Base-by-base conservation (phyloP, 768 basidiomycete species). In the Leccinum disarticulatum region DNA sequence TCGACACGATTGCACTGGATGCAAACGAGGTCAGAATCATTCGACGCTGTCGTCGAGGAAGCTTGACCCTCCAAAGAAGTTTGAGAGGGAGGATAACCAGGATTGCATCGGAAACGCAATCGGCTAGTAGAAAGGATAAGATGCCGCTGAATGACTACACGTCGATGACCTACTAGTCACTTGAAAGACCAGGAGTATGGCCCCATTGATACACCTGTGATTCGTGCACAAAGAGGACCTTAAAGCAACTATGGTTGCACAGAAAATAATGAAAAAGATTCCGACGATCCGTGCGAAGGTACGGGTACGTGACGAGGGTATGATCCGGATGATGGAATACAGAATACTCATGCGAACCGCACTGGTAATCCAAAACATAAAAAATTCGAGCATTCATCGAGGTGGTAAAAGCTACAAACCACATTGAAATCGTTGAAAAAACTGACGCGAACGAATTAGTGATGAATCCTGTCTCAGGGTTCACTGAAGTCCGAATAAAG, bases 11-110 rank as follows among this genome's bases (percentile, higher is more conserved):
- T 6, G 43, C 52, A 50, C 59, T 64, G 6, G 54, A 4, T 1
- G 65, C n/a, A 14, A 66, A 66, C 10, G 59, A 35, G 36, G 30
- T 56, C 14, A 67, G 17, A 22, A 67, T 50, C 65, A 67, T 67
- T 28, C 50, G 55, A 43, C 54, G 66, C 25, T 64, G 62, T 46
- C 54, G 17, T 25, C 3, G 19, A 9, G 65, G 62, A 53, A 67
- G 66, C 10, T 36, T 57, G 30, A 61, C 41, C n/a, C 33, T 51
- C 65, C 59, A 59, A n/a, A 66, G 57, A 14, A 66, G 53, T 43
- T 43, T 43, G 9, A 43, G 41, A 43, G 41, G 7, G n/a, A 19
- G 17, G 41, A 43, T 19, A 8, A 43, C 41, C 41, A 43, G n/a
- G n/a, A 14, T 19, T 43, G 41, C 41, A 19, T 43, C 41, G 17